Evolutionary conservation across 306 rosid species (phyloP), one percentile per base, ranked within the genome.

Genomic region (Arachis stenosperma): DNA sequence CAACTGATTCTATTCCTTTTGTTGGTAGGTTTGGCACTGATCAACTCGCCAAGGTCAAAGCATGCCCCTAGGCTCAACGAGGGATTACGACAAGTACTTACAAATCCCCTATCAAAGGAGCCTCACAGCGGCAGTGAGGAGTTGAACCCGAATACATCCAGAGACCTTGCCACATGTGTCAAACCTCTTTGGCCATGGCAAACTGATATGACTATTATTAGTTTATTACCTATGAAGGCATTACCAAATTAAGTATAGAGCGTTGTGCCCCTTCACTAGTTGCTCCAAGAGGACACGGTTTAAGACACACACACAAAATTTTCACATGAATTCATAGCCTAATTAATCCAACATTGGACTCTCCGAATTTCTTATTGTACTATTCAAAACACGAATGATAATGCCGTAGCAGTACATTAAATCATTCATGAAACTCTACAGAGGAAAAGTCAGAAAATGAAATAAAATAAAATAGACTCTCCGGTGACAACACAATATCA

Each of bases 321-420:
- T 67, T 54, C 12, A 58, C 62, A 58, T 9, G 55, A 62, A 15
- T 2, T 13, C 65, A 41, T 22, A 70, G 47, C 37, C 37, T 66
- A 72, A 77, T 36, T 67, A 67, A 76, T 13, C 73, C 27, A 77
- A 73, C 47, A 41, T 22, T 37, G 54, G 5, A 56, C 7, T 43
- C 42, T 27, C n/a, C 53, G 7, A 58, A 67, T 61, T 17, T 48
- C 3, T 2, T 52, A n/a, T 62, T 54, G 42, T 12, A 9, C 61
- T 59, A 40, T 46, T 10, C 11, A 27, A 52, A 57, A 46, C 27
- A 59, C 36, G 17, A 72, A 44, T 48, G 47, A 14, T 33, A 7
- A 54, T 9, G 27, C 15, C 11, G 62, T 55, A 22, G 56, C 57
- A 48, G 30, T 13, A 64, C 10, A 51, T 27, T 11, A 33, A 65